Evolutionary conservation across 331 rosid genomes (phyloP).

Genomic region (Pyrus hybrid): DNA sequence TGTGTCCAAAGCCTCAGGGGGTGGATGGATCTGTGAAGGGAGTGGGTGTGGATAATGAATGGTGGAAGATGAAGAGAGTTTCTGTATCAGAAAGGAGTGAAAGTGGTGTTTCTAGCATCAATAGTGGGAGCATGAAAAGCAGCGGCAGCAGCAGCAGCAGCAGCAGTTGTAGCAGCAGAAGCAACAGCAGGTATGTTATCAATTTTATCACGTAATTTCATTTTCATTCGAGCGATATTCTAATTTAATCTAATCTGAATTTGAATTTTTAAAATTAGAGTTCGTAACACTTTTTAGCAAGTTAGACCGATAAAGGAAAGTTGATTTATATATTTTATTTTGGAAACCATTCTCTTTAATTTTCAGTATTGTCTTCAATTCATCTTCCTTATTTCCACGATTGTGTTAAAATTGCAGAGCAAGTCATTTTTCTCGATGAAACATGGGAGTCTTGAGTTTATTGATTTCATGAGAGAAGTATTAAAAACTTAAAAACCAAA

Average conservation of each 20-base stretch:
- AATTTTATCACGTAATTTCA: background rate
- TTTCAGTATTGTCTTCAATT: background rate
- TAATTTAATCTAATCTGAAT: too few relatives aligned
- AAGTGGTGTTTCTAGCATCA: constrained; percentile 38
- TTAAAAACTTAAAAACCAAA: background rate
- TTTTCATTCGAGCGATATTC: background rate
- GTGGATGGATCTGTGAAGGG: constrained; percentile 27
- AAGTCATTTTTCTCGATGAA: background rate
- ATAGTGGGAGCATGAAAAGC: constrained; percentile 59
- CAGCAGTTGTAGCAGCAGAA: constrained; percentile 5
- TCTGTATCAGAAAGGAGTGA: constrained; percentile 33
- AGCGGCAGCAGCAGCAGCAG: constrained; percentile 44
- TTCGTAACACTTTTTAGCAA: too few relatives aligned
- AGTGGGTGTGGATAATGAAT: constrained; percentile 39
- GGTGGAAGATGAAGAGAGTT: constrained; percentile 69
- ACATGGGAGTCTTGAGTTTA: background rate
- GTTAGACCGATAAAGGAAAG: background rate
- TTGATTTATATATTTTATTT: too few relatives aligned
- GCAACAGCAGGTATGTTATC: constrained; percentile 1
- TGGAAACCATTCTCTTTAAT: background rate
- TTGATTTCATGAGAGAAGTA: background rate
- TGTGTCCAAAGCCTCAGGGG: constrained; percentile 43
- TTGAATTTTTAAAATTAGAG: too few relatives aligned
- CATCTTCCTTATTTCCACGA: background rate
- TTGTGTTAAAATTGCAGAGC: too few relatives aligned